Percentiles rank a stretch among this genome's conserved stretches.
phyloP scores from a whole-genome alignment of 2,329 filamentous ascomycete genomes.

The Fusarium nematophilum region DNA sequence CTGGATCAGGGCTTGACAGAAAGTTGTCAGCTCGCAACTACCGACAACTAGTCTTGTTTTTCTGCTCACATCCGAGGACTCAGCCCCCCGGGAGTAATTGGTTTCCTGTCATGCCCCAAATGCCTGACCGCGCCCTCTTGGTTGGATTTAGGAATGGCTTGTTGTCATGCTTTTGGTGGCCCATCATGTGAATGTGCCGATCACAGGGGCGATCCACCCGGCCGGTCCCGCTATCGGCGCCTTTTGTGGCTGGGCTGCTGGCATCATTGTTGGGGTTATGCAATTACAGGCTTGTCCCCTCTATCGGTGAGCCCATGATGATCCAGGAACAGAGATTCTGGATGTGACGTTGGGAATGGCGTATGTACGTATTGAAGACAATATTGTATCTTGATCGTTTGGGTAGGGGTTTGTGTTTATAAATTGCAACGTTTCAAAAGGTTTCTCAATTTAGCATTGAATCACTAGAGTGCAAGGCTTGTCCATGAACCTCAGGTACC shows the following conservation, averaged over 20 bases:
- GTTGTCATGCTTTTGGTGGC: constrained; percentile 1
- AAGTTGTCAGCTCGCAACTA: constrained; percentile 16
- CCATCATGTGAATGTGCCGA: constrained; percentile 24
- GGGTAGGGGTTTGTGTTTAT: too few species aligned
- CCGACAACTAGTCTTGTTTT: constrained; percentile 2
- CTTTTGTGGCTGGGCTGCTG: background rate
- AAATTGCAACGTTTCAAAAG: too few species aligned
- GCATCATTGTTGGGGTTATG: constrained; percentile 20
- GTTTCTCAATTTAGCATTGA: too few species aligned
- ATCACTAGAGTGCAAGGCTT: too few species aligned
- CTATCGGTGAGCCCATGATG: too few species aligned
- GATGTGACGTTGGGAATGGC: too few species aligned
- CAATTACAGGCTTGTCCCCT: constrained; percentile 3
- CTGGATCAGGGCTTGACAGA: constrained; percentile 7
- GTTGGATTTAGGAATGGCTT: constrained; percentile 14
- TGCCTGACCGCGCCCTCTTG: constrained; percentile 10
- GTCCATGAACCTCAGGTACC: too few species aligned
- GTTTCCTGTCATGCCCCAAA: constrained; percentile 7
- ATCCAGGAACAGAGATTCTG: too few species aligned
- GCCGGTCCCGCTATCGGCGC: constrained; percentile 28
- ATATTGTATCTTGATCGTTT: too few species aligned
- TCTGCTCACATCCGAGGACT: background rate
- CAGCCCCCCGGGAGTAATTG: constrained; percentile 13
- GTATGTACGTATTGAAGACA: too few species aligned
- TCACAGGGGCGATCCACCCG: constrained; percentile 9